phyloP scores from a whole-genome alignment of 164 flowering plant species.

The Chimonanthus praecox region DNA sequence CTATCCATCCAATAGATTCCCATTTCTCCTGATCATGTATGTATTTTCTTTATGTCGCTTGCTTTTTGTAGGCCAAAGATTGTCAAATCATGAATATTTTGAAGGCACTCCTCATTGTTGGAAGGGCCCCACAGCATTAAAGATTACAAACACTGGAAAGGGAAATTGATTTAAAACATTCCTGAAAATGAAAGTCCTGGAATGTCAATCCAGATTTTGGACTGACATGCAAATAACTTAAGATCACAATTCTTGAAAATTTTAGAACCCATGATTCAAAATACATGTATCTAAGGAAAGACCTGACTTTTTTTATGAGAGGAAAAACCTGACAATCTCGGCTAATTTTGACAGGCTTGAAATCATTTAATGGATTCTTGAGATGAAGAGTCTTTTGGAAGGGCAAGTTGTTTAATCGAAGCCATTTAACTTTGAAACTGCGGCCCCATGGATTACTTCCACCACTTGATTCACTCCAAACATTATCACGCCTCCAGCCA shows the following conservation, averaged over 20 bases:
- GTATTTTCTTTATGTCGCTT: too few relatives aligned
- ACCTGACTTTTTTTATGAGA: not conserved
- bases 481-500: slow-evolving; percentile 82
- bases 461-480: slow-evolving; percentile 70
- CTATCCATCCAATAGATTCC: not conserved
- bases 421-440: slow-evolving; percentile 84
- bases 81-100: not conserved
- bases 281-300: not conserved
- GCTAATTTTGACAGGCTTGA: slow-evolving; percentile 92
- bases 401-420: slow-evolving; percentile 61
- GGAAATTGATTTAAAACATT: not conserved
- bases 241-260: too few relatives aligned
- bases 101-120: not conserved
- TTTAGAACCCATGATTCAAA: too few relatives aligned
- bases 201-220: too few relatives aligned
- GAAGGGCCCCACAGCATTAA: not conserved
- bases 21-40: not conserved
- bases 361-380: slow-evolving; percentile 81
- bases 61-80: not conserved
- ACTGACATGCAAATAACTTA: too few relatives aligned
- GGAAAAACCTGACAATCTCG: slow-evolving; percentile 83
- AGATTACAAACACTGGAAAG: not conserved
- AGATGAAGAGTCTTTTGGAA: slow-evolving; percentile 89
- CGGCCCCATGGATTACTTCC: slow-evolving; percentile 84
- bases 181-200: not conserved